These are phyloP conservation scores for Fomitopsis serialis DNA, from an alignment of 768 basidiomycete species.

Conservation along the genomic window DNA sequence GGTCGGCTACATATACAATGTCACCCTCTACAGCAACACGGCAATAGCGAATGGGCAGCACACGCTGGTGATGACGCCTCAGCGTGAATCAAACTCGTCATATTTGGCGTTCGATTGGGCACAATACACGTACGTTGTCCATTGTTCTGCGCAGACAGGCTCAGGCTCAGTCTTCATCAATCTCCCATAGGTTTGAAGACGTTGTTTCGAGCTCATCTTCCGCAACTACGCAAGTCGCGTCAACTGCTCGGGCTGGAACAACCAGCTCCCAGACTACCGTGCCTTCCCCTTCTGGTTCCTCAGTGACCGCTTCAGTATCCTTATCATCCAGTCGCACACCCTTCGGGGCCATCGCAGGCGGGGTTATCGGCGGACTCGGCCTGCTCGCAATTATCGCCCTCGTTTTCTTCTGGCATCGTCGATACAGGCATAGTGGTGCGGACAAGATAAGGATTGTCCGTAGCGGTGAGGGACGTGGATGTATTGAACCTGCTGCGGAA, in stretches of 20 bases:
- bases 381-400: background rate
- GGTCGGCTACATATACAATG: slow-evolving; percentile 1
- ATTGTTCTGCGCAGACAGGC: background rate
- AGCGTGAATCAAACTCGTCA: slow-evolving; percentile 3
- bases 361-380: slow-evolving; percentile 4
- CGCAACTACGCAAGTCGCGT: background rate
- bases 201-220: background rate
- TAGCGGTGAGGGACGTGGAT: background rate
- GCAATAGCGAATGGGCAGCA: slow-evolving; percentile 3
- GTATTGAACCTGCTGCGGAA: background rate
- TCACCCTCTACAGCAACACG: slow-evolving; percentile 1
- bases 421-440: background rate
- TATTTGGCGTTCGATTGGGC: slow-evolving; percentile 9
- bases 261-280: background rate
- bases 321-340: background rate
- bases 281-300: background rate
- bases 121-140: slow-evolving; percentile 3
- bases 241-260: background rate
- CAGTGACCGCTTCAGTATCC: background rate
- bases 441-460: background rate
- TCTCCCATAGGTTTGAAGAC: background rate
- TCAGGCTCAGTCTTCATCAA: background rate
- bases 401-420: background rate
- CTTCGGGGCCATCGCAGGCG: slow-evolving; percentile 6
- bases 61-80: slow-evolving; percentile 1